Base-by-base conservation (phyloP, 2,329 filamentous ascomycete genomes). In the Hypoxylon sp. region DNA sequence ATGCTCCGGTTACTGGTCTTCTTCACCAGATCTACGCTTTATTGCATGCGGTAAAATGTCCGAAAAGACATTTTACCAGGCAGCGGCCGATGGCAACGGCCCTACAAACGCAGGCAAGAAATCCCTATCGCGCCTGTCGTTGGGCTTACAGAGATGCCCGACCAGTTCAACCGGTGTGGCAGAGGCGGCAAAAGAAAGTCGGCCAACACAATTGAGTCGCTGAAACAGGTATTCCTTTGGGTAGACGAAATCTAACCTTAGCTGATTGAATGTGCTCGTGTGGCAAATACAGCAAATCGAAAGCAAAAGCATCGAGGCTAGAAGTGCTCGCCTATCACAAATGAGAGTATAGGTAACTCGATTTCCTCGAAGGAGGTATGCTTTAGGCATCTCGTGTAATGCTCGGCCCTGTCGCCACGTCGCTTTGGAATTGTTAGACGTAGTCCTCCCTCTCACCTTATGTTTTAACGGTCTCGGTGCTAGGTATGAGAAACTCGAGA, bases 161-260 rank as follows among this genome's bases (percentile, higher is more conserved):
- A 58, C 36, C 55, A 44, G 54, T n/a, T 52, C 48, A 52, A 61
- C 44, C 55, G 54, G 45, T 61, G 60, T 67, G 60, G 55, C 52
- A 57, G 60, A 20, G 26, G 64, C 51, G 51, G 60, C 18, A 44
- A 61, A 30, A 22, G 24, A 56, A 59, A 48, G 28, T 20, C 36
- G 26, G 16, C 48, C 48, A 57, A 62, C 56, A 18, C 18, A 1
- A 33, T 44, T 44, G 22, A 44, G 33, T 20, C 14, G 45, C 12
- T 24, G 22, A 20, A 18, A 50, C 36, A 52, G 36, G 18, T 40
- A 38, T 3, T 26, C 18, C 14, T 18, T 6, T 4, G 16, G 20
- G n/a, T 32, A 18, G n/a, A 16, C n/a, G n/a, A n/a, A n/a, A n/a
- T n/a, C n/a, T n/a, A n/a, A n/a, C n/a, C 36, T 26, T 33, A 9